phyloP scores from a whole-genome alignment of 2,329 filamentous ascomycete genomes.

The Ophiobolus disseminans region DNA sequence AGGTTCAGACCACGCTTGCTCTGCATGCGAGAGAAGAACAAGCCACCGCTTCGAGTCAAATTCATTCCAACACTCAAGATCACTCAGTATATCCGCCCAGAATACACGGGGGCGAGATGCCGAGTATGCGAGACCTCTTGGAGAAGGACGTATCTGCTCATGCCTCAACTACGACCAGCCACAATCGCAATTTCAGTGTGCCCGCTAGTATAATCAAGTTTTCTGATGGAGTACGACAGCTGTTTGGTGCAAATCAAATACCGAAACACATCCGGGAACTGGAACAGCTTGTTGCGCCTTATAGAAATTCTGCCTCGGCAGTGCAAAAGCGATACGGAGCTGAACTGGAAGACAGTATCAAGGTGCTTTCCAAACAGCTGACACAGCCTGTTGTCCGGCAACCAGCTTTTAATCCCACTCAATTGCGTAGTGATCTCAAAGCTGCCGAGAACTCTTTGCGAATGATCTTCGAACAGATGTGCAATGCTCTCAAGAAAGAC shows the following conservation, averaged over 20 bases:
- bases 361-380: conserved; percentile 28
- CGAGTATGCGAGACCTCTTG: not conserved
- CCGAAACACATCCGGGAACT: conserved; percentile 14
- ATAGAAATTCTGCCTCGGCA: conserved; percentile 30
- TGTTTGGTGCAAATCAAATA: too few species aligned
- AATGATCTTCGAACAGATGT: conserved; percentile 12
- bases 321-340: conserved; percentile 51
- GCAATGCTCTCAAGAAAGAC: conserved; percentile 7
- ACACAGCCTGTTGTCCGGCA: not conserved
- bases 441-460: conserved; percentile 23
- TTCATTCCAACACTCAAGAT: too few species aligned
- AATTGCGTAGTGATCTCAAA: conserved; percentile 14
- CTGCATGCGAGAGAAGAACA: conserved; percentile 1
- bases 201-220: too few species aligned
- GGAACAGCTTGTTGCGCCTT: conserved; percentile 15
- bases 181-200: too few species aligned
- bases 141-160: not conserved
- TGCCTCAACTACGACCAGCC: too few species aligned
- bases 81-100: not conserved
- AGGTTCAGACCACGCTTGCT: conserved; percentile 51
- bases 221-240: too few species aligned
- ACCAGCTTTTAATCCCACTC: conserved; percentile 4
- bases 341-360: conserved; percentile 47
- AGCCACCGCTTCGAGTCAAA: too few species aligned
- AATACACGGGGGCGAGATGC: not conserved